A percentile compares a stretch with the other conserved stretches of the same genome.
Conservation (phyloP, 2,329 filamentous ascomycete species). For the Fusarium avenaceum region DNA sequence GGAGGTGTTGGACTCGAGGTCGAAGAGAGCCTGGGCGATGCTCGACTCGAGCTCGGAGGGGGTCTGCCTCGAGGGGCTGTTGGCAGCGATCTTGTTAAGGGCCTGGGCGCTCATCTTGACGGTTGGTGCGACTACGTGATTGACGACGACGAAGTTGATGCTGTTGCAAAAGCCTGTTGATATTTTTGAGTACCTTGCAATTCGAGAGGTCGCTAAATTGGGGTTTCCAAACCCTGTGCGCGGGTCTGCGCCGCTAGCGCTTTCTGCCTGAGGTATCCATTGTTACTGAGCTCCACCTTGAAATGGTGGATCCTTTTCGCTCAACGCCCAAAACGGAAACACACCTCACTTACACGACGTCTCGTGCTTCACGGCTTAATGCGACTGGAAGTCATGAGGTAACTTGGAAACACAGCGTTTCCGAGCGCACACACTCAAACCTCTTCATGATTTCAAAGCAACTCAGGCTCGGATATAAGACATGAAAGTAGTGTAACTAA, state of each 20-base stretch:
- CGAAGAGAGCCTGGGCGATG: slow-evolving; percentile 97
- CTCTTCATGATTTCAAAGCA: slow-evolving; percentile 24
- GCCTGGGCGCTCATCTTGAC: slow-evolving; percentile 76
- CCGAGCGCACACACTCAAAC: not conserved
- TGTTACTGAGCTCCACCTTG: slow-evolving; percentile 11
- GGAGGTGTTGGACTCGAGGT: slow-evolving; percentile 99
- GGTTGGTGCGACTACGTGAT: slow-evolving; percentile 55
- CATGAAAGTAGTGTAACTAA: slow-evolving; percentile 6
- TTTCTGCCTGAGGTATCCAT: slow-evolving; percentile 32
- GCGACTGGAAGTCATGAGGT: not conserved
- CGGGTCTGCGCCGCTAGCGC: no score
- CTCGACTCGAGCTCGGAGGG: slow-evolving; percentile 97
- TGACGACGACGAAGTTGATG: slow-evolving; percentile 48
- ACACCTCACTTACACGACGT: slow-evolving; percentile 25
- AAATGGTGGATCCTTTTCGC: no score
- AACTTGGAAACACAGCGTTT: slow-evolving; percentile 4
- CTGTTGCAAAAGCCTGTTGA: slow-evolving; percentile 43
- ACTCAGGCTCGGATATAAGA: not conserved
- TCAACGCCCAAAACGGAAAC: slow-evolving; percentile 1
- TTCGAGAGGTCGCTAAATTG: slow-evolving; percentile 56
- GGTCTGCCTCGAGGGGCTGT: slow-evolving; percentile 95
- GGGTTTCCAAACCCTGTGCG: slow-evolving; percentile 58
- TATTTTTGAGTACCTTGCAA: slow-evolving; percentile 50
- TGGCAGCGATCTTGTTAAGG: slow-evolving; percentile 98
- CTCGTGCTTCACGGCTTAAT: not conserved